phyloP scores from a whole-genome alignment of 192 early-diverging fungal genomes.

The Endogone sp. region DNA sequence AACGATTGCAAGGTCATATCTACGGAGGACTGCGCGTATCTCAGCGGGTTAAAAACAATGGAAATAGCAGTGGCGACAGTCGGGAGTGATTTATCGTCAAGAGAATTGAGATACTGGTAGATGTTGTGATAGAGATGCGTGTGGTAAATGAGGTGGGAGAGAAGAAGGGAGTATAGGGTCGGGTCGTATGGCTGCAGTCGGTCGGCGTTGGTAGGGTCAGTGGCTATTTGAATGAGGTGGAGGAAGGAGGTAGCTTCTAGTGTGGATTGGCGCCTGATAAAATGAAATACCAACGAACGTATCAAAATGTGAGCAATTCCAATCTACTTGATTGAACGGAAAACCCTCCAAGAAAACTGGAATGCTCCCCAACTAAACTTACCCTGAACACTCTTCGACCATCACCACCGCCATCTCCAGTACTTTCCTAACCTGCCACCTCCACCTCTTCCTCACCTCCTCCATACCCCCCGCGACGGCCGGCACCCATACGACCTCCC shows the following conservation, averaged over 20 bases:
- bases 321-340: too few species aligned
- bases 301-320: too few species aligned
- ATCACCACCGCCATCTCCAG: background rate
- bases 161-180: background rate
- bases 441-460: background rate
- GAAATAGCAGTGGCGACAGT: background rate
- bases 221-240: background rate
- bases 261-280: background rate
- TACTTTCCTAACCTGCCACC: background rate
- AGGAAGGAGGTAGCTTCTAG: background rate
- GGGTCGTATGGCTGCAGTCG: background rate
- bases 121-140: background rate
- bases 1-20: slow-evolving; percentile 10
- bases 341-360: too few species aligned
- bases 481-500: background rate
- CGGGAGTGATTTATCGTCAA: background rate
- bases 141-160: background rate
- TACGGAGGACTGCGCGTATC: background rate
- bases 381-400: background rate
- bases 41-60: background rate
- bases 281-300: too few species aligned
- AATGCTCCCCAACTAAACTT: background rate
- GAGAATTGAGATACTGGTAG: background rate
- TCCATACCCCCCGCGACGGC: background rate
- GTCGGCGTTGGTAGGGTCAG: background rate